A percentile compares a stretch with the other conserved stretches of the same genome.
These are phyloP conservation scores for Lathyrus tuberosus DNA, from an alignment of 306 rosid genomes.

Conservation along the genomic window DNA sequence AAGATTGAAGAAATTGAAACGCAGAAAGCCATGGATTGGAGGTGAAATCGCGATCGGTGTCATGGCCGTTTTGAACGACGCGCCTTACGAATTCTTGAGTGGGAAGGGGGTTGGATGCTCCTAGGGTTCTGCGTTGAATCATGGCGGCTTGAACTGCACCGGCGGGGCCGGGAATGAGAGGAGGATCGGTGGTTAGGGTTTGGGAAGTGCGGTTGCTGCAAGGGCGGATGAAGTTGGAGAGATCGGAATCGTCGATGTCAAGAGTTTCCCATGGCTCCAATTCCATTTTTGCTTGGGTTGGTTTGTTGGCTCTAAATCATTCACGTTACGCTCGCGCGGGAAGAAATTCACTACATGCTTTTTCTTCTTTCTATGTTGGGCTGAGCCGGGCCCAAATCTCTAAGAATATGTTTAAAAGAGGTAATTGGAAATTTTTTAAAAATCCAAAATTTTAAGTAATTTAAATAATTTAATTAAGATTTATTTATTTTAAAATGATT, in stretches of 20 bases:
- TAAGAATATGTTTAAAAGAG: no score
- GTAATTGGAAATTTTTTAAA: no score
- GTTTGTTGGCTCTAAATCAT: not conserved
- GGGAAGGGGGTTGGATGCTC: slow-evolving; percentile 40
- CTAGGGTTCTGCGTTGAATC: slow-evolving; percentile 57
- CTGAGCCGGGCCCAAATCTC: not conserved
- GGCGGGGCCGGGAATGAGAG: slow-evolving; percentile 84
- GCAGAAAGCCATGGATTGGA: slow-evolving; percentile 66
- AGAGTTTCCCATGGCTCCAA: slow-evolving; percentile 66
- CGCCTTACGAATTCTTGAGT: slow-evolving; percentile 75
- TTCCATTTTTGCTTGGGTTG: not conserved
- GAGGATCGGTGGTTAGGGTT: not conserved
- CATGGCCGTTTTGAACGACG: slow-evolving; percentile 47
- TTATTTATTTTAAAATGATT: no score
- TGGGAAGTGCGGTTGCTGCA: slow-evolving; percentile 42
- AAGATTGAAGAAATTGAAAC: slow-evolving; percentile 45
- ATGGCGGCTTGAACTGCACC: slow-evolving; percentile 75
- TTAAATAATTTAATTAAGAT: no score
- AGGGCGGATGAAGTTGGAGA: slow-evolving; percentile 55
- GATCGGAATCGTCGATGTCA: slow-evolving; percentile 65
- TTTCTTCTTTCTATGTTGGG: not conserved
- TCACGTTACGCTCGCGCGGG: not conserved
- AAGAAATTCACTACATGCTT: not conserved
- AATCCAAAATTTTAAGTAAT: no score
- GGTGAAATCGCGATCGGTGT: slow-evolving; percentile 45